Base-by-base conservation (phyloP, 2,329 filamentous ascomycete species). In the Nannizziopsis arthrosporioides region DNA sequence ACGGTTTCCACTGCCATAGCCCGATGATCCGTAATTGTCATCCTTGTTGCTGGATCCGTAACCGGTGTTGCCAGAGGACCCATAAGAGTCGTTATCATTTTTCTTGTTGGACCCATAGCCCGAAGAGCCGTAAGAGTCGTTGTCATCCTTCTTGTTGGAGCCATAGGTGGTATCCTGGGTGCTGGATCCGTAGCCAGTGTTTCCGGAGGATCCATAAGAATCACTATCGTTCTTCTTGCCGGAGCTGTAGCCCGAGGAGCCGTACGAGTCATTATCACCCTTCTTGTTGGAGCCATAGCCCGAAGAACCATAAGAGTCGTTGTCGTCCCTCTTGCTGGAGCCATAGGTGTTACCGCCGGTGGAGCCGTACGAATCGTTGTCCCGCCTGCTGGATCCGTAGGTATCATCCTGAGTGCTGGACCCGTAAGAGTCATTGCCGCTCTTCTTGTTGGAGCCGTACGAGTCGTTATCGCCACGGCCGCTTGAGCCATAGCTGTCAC, bases 81-180 rank as follows among this genome's bases (percentile, higher is more conserved):
- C 48, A 18, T 50, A 45, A 15, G 22, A 41, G 22, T 50, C 48
- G 7, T 48, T 18, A 7, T 15, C 48, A 6, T 48, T 18, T 19
- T 15, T 37, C 30, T 44, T 44, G 34, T 18, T 44, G 12, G 31
- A 22, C 9, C 42, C 42, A 32, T 46, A 40, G 35, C 18, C 31
- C 1, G 47, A 49, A 1, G 47, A 49, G 34, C 47, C 47, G 39
- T 49, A 49, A 18, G 6, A 17, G 18, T 47, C 36, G 18, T 49
- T 39, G 15, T 46, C 36, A 17, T 48, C 40, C 19, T 38, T 31
- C 10, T 39, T 42, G 19, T 30, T 14, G 9, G 46, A 48, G 5
- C 30, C 46, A 15, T 48, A 48, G 17, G 34, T 18, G 17, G 22
- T 35, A 10, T 17, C 14, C 12, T 36, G 11, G 9, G 11, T 15